phyloP scores from a whole-genome alignment of 2,329 filamentous ascomycete genomes.

The Elsinoe arachidis region DNA sequence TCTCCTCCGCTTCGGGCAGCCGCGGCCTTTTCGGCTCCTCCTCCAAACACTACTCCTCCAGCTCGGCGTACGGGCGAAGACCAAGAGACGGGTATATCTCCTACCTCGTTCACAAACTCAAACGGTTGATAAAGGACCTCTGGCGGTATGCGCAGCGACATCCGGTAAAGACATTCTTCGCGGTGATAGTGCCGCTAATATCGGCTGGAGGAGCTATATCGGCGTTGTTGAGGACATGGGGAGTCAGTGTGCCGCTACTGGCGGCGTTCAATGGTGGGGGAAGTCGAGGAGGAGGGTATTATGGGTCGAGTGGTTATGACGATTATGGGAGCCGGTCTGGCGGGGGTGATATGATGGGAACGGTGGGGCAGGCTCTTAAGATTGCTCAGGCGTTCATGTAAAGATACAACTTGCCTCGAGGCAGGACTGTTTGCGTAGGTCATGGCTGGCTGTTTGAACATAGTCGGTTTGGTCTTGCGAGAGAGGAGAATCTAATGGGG shows the following conservation, averaged over 20 bases:
- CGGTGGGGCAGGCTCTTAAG: constrained; percentile 40
- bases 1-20: not conserved
- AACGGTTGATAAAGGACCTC: constrained; percentile 70
- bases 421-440: not conserved
- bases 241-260: constrained; percentile 62
- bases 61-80: constrained; percentile 66
- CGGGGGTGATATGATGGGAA: constrained; percentile 34
- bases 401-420: constrained; percentile 14
- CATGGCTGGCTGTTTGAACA: too few species aligned
- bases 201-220: constrained; percentile 68
- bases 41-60: constrained; percentile 31
- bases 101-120: constrained; percentile 65
- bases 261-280: constrained; percentile 24
- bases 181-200: constrained; percentile 78
- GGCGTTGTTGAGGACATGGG: constrained; percentile 69
- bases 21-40: constrained; percentile 11
- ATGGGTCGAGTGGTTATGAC: constrained; percentile 38
- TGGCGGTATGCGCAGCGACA: constrained; percentile 73
- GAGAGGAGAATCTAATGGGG: too few species aligned
- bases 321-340: constrained; percentile 28
- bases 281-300: constrained; percentile 30
- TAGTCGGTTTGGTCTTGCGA: too few species aligned
- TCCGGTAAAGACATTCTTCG: constrained; percentile 81
- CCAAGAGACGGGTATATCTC: constrained; percentile 72
- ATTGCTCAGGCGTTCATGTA: constrained; percentile 46